Conservation (phyloP, 2,329 filamentous ascomycete genomes). For the Penicillium hordei region DNA sequence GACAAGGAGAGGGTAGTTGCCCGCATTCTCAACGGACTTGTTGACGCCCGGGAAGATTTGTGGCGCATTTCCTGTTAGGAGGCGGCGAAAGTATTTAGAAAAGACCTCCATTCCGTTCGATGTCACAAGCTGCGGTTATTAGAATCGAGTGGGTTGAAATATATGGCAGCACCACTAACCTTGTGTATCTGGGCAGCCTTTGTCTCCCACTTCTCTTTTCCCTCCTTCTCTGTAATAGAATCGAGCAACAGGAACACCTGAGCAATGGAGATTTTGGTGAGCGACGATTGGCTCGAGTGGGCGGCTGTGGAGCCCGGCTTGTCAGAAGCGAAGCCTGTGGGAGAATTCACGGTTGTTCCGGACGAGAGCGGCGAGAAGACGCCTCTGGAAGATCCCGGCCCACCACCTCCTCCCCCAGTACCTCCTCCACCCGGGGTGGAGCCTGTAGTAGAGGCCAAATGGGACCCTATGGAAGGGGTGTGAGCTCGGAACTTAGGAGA, state of each 20-base stretch:
- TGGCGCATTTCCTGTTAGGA: slow-evolving; percentile 85
- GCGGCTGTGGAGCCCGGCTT: slow-evolving; percentile 46
- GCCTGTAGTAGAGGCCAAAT: slow-evolving; percentile 58
- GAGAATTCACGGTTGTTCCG: slow-evolving; percentile 54
- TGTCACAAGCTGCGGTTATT: slow-evolving; percentile 71
- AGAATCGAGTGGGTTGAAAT: not conserved
- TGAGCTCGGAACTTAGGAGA: slow-evolving; percentile 57
- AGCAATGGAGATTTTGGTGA: slow-evolving; percentile 91
- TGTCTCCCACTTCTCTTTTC: slow-evolving; percentile 84
- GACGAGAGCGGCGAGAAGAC: slow-evolving; percentile 61
- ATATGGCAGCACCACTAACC: slow-evolving; percentile 53
- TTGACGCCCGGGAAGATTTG: slow-evolving; percentile 84
- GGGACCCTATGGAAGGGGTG: slow-evolving; percentile 55
- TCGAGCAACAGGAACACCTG: slow-evolving; percentile 93
- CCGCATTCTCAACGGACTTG: slow-evolving; percentile 70
- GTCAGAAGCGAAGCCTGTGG: slow-evolving; percentile 53
- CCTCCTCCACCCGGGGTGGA: slow-evolving; percentile 53
- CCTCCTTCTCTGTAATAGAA: slow-evolving; percentile 92
- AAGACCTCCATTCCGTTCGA: slow-evolving; percentile 99
- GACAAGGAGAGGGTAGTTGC: slow-evolving; percentile 79
- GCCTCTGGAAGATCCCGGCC: slow-evolving; percentile 57
- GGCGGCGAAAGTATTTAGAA: slow-evolving; percentile 88
- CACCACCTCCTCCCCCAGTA: slow-evolving; percentile 52
- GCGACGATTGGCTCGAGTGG: slow-evolving; percentile 56
- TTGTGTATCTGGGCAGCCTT: slow-evolving; percentile 90